phyloP scores from a whole-genome alignment of 2,329 filamentous ascomycete genomes.

The Penicillium aurantiogriseum region DNA sequence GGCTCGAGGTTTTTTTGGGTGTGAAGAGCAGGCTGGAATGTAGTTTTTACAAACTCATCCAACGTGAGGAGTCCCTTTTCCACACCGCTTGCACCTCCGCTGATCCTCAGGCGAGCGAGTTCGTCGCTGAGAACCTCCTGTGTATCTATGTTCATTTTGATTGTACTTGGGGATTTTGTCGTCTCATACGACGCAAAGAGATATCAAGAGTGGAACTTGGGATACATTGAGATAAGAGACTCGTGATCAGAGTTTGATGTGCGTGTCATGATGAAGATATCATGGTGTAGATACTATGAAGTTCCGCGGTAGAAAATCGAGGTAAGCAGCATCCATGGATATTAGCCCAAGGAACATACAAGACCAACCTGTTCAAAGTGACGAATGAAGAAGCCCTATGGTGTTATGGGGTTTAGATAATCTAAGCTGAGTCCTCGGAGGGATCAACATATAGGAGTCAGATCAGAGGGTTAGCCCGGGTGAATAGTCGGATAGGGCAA shows the following conservation, averaged over 20 bases:
- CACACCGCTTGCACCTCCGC: neutral
- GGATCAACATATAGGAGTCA: neutral
- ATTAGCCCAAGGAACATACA: no score
- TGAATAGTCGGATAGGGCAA: neutral
- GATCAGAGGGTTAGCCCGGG: neutral
- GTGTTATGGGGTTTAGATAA: neutral
- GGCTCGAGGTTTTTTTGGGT: neutral
- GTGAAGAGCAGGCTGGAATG: neutral
- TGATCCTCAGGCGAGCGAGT: neutral
- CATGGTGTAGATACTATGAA: neutral
- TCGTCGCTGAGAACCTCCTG: neutral
- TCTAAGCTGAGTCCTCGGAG: neutral
- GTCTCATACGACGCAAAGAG: neutral
- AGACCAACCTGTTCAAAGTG: no score
- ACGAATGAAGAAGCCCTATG: neutral
- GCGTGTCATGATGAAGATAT: neutral
- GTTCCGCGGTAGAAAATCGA: neutral
- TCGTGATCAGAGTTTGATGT: neutral
- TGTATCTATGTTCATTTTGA: neutral
- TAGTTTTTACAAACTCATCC: neutral
- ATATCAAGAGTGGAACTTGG: neutral
- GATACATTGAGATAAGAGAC: neutral
- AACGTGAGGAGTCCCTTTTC: neutral
- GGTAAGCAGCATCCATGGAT: neutral
- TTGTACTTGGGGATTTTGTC: neutral